phyloP scores from a whole-genome alignment of 176 grass and related monocot species.

The Musa troglodytarum region DNA sequence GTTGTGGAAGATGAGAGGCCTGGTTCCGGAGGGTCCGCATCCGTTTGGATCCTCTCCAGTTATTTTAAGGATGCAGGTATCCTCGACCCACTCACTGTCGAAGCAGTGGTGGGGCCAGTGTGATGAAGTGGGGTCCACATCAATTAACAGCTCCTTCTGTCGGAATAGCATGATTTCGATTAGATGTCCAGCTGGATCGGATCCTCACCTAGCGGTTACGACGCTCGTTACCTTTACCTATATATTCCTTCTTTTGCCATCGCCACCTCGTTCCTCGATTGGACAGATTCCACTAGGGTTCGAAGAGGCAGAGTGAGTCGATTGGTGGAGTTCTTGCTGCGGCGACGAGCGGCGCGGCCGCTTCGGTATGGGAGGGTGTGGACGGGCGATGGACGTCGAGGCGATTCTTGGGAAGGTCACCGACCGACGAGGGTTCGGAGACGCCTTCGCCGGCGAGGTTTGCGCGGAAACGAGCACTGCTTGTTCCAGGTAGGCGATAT shows the following conservation, averaged over 20 bases:
- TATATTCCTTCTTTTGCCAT: not conserved
- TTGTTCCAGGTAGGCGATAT: slow-evolving; percentile 49
- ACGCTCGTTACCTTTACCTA: not conserved
- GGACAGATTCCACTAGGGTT: not conserved
- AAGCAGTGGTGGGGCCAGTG: too few relatives aligned
- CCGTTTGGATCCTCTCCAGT: too few relatives aligned
- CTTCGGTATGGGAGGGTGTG: slow-evolving; percentile 16
- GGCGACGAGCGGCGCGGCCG: not conserved
- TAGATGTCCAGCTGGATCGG: not conserved
- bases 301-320: not conserved
- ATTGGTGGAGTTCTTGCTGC: not conserved
- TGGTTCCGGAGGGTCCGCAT: too few relatives aligned
- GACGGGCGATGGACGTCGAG: slow-evolving; percentile 46
- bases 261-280: not conserved
- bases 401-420: slow-evolving; percentile 55
- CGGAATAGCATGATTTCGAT: slow-evolving; percentile 31
- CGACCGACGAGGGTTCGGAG: slow-evolving; percentile 56
- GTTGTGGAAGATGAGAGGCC: too few relatives aligned
- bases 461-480: slow-evolving; percentile 68
- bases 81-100: too few relatives aligned
- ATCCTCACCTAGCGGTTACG: not conserved
- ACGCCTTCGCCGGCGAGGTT: slow-evolving; percentile 55
- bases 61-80: too few relatives aligned
- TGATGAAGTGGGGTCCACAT: slow-evolving; percentile 22
- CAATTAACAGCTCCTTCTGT: slow-evolving; percentile 27